Evolutionary conservation across 73 alveolate genomes (phyloP), one percentile per base, ranked within the genome.

Genomic region (Durusdinium trenchii): DNA sequence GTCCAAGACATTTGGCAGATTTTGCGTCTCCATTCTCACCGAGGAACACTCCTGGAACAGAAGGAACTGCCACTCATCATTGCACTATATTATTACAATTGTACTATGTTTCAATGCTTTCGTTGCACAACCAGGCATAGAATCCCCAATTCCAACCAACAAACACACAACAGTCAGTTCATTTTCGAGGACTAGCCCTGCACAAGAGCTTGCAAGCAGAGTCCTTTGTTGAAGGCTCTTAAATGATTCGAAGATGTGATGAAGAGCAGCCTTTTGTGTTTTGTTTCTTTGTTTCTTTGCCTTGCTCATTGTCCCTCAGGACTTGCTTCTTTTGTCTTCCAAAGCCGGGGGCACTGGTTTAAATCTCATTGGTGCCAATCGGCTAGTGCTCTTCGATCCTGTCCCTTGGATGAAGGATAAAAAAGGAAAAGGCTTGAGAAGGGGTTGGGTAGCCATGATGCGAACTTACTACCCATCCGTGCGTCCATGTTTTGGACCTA

Each of bases 301-400:
- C 73, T 23, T 30, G 42, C 81, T 26, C 81, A 26, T 67, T 18
- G 16, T 28, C 69, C 40, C 86, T 42, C 23, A 83, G 93, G 93
- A 86, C 14, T 54, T 86, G 82, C 46, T 86, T 60, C 62, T 86
- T 35, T 43, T 86, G n/a, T 86, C 95, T 40, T 86, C 95, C 60
- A 61, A 89, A 52, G 96, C 96, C 6, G 96, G 96, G 3, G 96
- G 96, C 52, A 51, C 82, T 26, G 96, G 96, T 38, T 38, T 89
- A 51, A 89, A 89, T 73, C 43, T 89, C 48, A 89, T 89, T 73
- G 96, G 96, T 20, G 93, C 93, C 52, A 83, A 83, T 83, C 93
- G 93, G 42, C 26, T 89, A 86, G 79, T 89, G 51, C 73, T 89
- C 47, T 86, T 60, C 82, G 95, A 86, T 38, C 95, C 95, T 1